Percentiles rank a stretch among this genome's conserved stretches.
Evolutionary conservation across 129 eudicot species (phyloP).

Genomic region (Pulicaria dysenterica): DNA sequence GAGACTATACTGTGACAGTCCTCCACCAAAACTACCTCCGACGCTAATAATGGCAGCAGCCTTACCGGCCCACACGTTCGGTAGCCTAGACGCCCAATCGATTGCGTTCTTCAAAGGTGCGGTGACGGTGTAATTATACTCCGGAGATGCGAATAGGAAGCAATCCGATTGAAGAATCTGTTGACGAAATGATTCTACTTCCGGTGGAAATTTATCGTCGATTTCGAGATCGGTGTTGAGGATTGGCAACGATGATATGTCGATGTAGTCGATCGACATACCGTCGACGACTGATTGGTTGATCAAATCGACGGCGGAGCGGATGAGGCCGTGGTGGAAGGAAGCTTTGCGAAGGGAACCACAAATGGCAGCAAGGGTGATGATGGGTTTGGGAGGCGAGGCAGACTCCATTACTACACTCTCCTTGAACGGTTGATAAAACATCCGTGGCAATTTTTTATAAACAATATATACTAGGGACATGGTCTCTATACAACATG

Average conservation of each 20-base stretch:
- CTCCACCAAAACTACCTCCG: slow-evolving; percentile 10
- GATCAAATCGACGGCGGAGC: not conserved
- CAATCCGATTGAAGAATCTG: not conserved
- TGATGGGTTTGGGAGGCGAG: not conserved
- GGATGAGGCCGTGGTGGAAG: slow-evolving; percentile 15
- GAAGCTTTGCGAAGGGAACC: slow-evolving; percentile 4
- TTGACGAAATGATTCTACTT: not conserved
- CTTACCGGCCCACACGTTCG: slow-evolving; percentile 12
- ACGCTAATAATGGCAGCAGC: slow-evolving; percentile 14
- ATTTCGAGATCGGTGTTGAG: not conserved
- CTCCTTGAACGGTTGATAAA: no score
- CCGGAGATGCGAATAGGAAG: slow-evolving; percentile 13
- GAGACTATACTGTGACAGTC: slow-evolving; percentile 9
- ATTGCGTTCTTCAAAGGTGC: slow-evolving; percentile 5
- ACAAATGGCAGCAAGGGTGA: not conserved
- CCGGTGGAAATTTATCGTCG: slow-evolving; percentile 4
- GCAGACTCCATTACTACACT: not conserved
- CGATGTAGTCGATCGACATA: slow-evolving; percentile 5
- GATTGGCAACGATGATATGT: slow-evolving; percentile 11
- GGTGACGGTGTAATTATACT: slow-evolving; percentile 5
- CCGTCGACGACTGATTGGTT: not conserved
- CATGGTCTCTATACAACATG: no score
- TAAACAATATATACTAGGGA: no score
- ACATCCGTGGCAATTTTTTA: no score
- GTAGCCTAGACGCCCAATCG: slow-evolving; percentile 8